Base-by-base conservation (phyloP, 176 grass and related monocot species). In the Avena eriantha region DNA sequence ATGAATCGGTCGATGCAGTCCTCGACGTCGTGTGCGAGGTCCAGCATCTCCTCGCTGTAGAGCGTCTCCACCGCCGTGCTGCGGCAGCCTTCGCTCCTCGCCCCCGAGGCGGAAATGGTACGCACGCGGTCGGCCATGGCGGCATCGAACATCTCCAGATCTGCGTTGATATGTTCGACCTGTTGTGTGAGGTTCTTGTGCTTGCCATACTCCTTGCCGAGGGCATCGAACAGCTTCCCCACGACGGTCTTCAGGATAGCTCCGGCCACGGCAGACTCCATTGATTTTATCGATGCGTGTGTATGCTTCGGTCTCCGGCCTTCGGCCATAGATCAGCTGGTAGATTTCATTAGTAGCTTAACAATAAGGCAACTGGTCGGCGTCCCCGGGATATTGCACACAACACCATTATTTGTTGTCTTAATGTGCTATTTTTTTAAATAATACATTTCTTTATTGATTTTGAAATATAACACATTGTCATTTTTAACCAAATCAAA, bases 91-190 rank as follows among this genome's bases (percentile, higher is more conserved):
- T 5, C 64, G 29, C 29, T 35, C 64, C 64, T 68, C 29, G 29
- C 26, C 45, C 60, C 71, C 12, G 39, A 1, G 71, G 18, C 7
- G 5, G 26, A 31, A 67, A 34, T 1, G 64, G 64, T 29, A 1
- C 48, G 5, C 47, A 88, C 10, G 34, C 21, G 71, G 34, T 88
- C 79, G 19, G 82, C 60, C 86, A 88, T 88, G 60, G 60, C 60
- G 60, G 86, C 86, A 34, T 68, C 29, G 64, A 68, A 68, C 64
- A 68, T 68, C 29, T 68, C 29, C 2, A 68, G 64, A 68, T 68
- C 64, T 8, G 29, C 29, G 5, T 6, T 68, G 14, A 68, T 68
- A 8, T 35, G 29, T 3, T 68, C 64, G 29, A 68, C 64, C 14
- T 34, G 15, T 68, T 34, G 64, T 31, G 64, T 16, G 64, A 68